Base-by-base conservation (phyloP, 169 alveolate genomes). In the Blepharisma undulans region DNA sequence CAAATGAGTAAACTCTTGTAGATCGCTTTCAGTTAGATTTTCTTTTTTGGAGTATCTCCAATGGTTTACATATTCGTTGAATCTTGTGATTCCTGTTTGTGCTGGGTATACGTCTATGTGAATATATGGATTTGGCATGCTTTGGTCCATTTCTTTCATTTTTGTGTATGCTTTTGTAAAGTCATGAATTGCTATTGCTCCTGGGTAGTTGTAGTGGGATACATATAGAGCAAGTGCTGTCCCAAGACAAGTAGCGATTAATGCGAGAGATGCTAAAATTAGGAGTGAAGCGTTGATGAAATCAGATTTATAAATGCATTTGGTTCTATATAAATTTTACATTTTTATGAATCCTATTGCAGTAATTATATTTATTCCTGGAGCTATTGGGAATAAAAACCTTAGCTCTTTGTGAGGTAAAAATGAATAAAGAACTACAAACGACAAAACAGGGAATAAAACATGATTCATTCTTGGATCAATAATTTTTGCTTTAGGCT, bases 381-480 rank as follows among this genome's bases (percentile, higher is more conserved):
- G 85, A 8, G 92, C 80, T 0, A 93, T 89, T 61, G 97, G 97
- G 72, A 94, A 92, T 14, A 94, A 90, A 92, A 94, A 94, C 82
- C 97, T 93, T 4, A 93, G 82, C 77, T 94, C 97, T 91, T 94
- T 94, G 89, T 94, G 97, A 48, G 97, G 97, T 7, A 94, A 71
- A n/a, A 94, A 27, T 19, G 95, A 91, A 76, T 90, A 92, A 29
- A 94, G 29, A 10, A 90, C 88, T 1, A 94, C 93, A 82, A 92
- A 94, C 21, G 78, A 59, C 1, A 94, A 2, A 72, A 86, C 92
- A 19, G 95, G 95, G 22, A 88, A 22, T 60, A 92, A 10, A 2
- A 92, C 8, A 48, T 87, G 85, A 7, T 88, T 2, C 14, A 89
- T 72, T 22, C 84, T 30, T 74, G 36, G 21, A 79, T 93, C 96